A percentile compares a stretch with the other conserved stretches of the same genome.
These are phyloP conservation scores for Lophium mytilinum DNA, from an alignment of 495 filamentous ascomycete genomes.

Conservation along the genomic window DNA sequence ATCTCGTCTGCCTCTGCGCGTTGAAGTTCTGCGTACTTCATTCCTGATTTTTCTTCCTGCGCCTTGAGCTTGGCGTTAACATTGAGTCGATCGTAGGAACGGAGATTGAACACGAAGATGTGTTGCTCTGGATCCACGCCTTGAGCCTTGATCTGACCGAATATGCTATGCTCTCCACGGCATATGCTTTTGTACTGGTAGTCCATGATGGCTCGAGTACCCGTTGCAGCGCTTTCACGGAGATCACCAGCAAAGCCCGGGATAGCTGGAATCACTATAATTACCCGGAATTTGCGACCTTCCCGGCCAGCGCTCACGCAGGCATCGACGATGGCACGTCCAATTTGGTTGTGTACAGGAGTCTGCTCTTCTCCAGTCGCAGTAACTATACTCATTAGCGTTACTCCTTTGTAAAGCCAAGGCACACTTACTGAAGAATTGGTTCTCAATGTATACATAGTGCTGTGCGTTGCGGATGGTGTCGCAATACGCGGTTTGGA, in stretches of 20 bases:
- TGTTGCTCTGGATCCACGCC: slow-evolving; percentile 72
- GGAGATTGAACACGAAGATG: slow-evolving; percentile 86
- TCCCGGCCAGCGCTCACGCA: slow-evolving; percentile 75
- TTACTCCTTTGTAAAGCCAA: not conserved
- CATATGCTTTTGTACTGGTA: slow-evolving; percentile 96
- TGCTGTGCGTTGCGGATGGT: slow-evolving; percentile 78
- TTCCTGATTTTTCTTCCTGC: slow-evolving; percentile 68
- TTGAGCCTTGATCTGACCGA: slow-evolving; percentile 63
- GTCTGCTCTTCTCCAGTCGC: slow-evolving; percentile 80
- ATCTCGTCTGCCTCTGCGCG: slow-evolving; percentile 77
- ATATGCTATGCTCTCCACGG: slow-evolving; percentile 85
- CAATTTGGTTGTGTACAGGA: slow-evolving; percentile 82
- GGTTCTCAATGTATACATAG: slow-evolving; percentile 95
- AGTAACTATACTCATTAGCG: slow-evolving; percentile 47
- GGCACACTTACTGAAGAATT: slow-evolving; percentile 66
- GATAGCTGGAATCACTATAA: slow-evolving; percentile 81
- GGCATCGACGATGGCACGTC: slow-evolving; percentile 81
- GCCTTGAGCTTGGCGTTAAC: slow-evolving; percentile 58
- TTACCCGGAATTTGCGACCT: slow-evolving; percentile 81
- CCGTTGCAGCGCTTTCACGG: slow-evolving; percentile 67
- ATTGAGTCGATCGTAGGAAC: slow-evolving; percentile 86
- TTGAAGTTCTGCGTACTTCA: slow-evolving; percentile 79
- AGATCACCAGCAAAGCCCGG: slow-evolving; percentile 93
- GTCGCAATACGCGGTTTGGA: slow-evolving; percentile 86
- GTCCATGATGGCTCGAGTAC: slow-evolving; percentile 90